Percentiles rank a stretch among this genome's conserved stretches.
phyloP scores from a whole-genome alignment of 2,329 filamentous ascomycete genomes.

The Pseudophaeomoniella oleicola region DNA sequence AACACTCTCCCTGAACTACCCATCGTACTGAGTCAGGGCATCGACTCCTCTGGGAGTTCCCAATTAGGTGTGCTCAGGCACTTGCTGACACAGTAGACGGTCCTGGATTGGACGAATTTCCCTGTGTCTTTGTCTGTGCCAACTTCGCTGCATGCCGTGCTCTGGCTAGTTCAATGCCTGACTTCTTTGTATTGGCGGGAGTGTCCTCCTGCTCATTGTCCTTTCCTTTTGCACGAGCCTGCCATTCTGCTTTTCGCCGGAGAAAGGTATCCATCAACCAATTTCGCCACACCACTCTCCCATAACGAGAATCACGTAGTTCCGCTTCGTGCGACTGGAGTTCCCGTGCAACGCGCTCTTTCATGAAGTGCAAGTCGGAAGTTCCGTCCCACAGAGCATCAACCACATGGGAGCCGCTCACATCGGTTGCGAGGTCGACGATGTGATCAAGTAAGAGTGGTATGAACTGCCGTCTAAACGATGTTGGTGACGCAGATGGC shows the following conservation, averaged over 20 bases:
- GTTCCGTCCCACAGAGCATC: conserved; percentile 53
- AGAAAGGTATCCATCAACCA: conserved; percentile 63
- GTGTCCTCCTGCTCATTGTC: conserved; percentile 14
- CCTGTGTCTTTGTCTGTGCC: conserved; percentile 13
- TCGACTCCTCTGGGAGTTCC: no score
- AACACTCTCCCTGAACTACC: no score
- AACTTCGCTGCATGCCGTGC: conserved; percentile 37
- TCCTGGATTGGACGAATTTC: conserved; percentile 6
- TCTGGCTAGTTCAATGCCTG: conserved; percentile 41
- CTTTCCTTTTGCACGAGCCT: conserved; percentile 41
- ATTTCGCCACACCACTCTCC: conserved; percentile 57
- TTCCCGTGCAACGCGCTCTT: conserved; percentile 52
- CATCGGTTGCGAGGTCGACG: conserved; percentile 44
- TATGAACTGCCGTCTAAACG: conserved; percentile 49
- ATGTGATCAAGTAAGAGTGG: conserved; percentile 49
- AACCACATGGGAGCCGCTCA: conserved; percentile 51
- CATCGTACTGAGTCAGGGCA: no score
- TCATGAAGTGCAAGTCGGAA: conserved; percentile 48
- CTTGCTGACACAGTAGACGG: conserved; percentile 6
- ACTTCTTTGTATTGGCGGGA: conserved; percentile 23
- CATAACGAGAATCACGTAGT: conserved; percentile 49
- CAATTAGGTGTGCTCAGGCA: no score
- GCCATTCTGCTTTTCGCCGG: conserved; percentile 48
- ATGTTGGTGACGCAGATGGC: conserved; percentile 34
- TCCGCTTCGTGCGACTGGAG: conserved; percentile 43